These are phyloP conservation scores for Phytophthora syringae DNA, from an alignment of 352 stramenopile species.

Conservation along the genomic window DNA sequence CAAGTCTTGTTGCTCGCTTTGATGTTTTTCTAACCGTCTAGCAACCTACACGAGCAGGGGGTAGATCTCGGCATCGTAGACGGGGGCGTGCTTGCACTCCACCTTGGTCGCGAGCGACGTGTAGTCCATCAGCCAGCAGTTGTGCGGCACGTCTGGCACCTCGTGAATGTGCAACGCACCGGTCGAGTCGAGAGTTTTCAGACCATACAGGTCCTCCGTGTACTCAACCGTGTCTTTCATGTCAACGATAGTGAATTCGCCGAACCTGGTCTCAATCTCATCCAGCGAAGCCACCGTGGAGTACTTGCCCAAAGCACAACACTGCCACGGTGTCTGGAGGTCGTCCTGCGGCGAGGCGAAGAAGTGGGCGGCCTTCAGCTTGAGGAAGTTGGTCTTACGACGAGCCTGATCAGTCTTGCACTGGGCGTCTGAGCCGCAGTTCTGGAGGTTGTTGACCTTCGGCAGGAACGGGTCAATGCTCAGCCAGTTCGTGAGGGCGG, in stretches of 20 bases:
- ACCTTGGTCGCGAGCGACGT: conserved; percentile 37
- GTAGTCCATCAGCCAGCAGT: conserved; percentile 54
- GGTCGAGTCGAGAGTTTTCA: conserved; percentile 41
- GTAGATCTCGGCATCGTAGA: conserved; percentile 42
- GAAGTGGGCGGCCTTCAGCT: conserved; percentile 53
- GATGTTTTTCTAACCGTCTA: too few relatives aligned
- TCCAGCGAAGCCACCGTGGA: conserved; percentile 33
- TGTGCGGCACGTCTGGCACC: conserved; percentile 40
- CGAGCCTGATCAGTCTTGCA: conserved; percentile 29
- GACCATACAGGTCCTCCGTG: conserved; percentile 42
- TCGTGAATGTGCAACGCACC: conserved; percentile 34
- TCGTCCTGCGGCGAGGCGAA: conserved; percentile 54
- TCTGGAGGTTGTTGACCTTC: conserved; percentile 47
- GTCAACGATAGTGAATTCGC: conserved; percentile 30
- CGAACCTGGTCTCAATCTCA: conserved; percentile 43
- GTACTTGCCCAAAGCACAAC: conserved; percentile 46
- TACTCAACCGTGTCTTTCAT: conserved; percentile 49
- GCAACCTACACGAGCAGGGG: conserved; percentile 35
- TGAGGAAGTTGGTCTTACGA: conserved; percentile 53
- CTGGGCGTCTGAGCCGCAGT: conserved; percentile 15
- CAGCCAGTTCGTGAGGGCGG: conserved; percentile 41
- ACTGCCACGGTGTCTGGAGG: conserved; percentile 49
- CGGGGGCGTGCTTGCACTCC: conserved; percentile 33
- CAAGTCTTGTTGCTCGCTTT: too few relatives aligned
- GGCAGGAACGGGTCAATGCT: conserved; percentile 37